These are phyloP conservation scores for Trichophyton equinum DNA, from an alignment of 2,329 filamentous ascomycete genomes.

Conservation along the genomic window DNA sequence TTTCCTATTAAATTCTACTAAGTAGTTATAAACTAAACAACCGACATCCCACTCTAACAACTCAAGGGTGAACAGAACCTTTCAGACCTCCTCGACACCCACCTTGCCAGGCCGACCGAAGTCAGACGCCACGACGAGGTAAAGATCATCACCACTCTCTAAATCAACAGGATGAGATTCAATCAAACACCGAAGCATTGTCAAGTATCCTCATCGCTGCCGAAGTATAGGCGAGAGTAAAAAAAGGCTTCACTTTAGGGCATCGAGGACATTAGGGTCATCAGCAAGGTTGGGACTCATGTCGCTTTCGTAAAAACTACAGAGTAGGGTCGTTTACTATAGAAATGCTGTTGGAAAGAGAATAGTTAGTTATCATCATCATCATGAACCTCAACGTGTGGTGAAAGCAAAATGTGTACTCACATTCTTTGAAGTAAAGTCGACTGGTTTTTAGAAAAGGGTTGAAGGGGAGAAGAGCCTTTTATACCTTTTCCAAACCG, in stretches of 20 bases:
- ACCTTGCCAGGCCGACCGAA: slow-evolving; percentile 66
- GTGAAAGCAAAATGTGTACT: slow-evolving; percentile 7
- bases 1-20: background rate
- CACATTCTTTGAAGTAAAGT: slow-evolving; percentile 16
- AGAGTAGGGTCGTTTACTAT: slow-evolving; percentile 88
- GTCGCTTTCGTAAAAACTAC: slow-evolving; percentile 85
- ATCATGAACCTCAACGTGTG: background rate
- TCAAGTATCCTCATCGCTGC: slow-evolving; percentile 10
- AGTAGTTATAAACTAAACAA: background rate
- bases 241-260: slow-evolving; percentile 72
- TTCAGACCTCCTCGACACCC: slow-evolving; percentile 87
- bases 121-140: slow-evolving; percentile 58
- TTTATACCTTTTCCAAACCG: slow-evolving; percentile 3
- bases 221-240: slow-evolving; percentile 34
- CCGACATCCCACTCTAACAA: background rate
- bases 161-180: slow-evolving; percentile 39
- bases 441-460: slow-evolving; percentile 9
- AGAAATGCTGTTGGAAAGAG: slow-evolving; percentile 56
- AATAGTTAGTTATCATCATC: slow-evolving; percentile 8
- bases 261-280: slow-evolving; percentile 71
- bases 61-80: slow-evolving; percentile 41
- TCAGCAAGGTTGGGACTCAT: slow-evolving; percentile 85
- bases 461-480: background rate
- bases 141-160: slow-evolving; percentile 94
- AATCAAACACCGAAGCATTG: slow-evolving; percentile 26